Base-by-base conservation (phyloP, 352 stramenopile species). In the Globisporangium nodosum region DNA sequence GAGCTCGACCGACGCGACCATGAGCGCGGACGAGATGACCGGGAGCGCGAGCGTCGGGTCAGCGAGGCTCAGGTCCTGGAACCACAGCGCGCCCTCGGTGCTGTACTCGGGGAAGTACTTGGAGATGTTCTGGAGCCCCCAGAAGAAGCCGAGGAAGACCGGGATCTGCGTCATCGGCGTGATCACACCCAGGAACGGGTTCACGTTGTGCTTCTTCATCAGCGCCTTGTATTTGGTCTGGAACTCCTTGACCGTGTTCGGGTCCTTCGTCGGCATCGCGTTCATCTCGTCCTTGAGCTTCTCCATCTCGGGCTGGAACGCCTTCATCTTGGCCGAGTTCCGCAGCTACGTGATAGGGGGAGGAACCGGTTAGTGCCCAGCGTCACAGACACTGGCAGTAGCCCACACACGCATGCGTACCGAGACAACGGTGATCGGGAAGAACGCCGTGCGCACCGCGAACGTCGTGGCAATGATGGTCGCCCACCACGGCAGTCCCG, bases 61-160 rank as follows among this genome's bases (percentile, higher is more conserved):
- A 7, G 82, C 66, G 16, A 62, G 69, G 15, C 79, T 90, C n/a
- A 96, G 71, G 54, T 96, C 85, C 1, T 65, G 48, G 59, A 96
- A 79, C 88, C 88, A 96, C 40, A 83, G 80, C 39, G 87, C 61
- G n/a, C 88, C 88, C 18, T 85, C 85, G 8, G 81, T 75, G 13
- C 69, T 51, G 53, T 92, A 94, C 42, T 87, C 81, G 2, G 83
- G 83, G 50, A 90, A 87, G 66, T 91, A 93, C 62, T 90, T 81
- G 21, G 79, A 69, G 49, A 92, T 87, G 20, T 85, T 63, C 65
- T 91, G 79, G 2, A 94, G 71, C 3, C 83, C 85, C 85, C 79
- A 93, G 65, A 94, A 92, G 56, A 93, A 92, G 6, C 78, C 71
- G n/a, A 94, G 56, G 61, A 94, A 94, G 18, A 94, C 74, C 0